These are phyloP conservation scores for Ophiosphaerella narmari DNA, from an alignment of 2,329 filamentous ascomycete species.

Conservation along the genomic window DNA sequence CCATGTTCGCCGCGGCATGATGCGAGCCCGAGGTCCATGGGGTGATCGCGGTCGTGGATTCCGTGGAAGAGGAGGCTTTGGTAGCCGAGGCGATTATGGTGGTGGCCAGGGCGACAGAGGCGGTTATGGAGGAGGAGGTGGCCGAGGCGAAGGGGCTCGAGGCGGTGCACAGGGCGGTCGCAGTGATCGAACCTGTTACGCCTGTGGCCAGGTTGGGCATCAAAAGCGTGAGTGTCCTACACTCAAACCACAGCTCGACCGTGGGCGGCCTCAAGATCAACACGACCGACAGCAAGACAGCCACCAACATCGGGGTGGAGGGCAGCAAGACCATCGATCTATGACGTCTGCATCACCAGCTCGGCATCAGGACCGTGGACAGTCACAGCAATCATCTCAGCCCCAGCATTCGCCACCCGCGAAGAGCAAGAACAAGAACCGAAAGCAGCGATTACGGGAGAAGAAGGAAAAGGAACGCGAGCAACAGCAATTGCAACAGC, in stretches of 20 bases:
- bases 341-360: conserved; percentile 33
- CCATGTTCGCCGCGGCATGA: conserved; percentile 42
- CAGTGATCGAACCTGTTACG: conserved; percentile 6
- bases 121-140: conserved; percentile 21
- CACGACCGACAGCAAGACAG: conserved; percentile 24
- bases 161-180: conserved; percentile 6
- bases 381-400: conserved; percentile 21
- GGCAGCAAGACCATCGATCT: conserved; percentile 32
- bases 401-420: conserved; percentile 19
- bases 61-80: conserved; percentile 37
- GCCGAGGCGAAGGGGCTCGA: conserved; percentile 18
- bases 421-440: conserved; percentile 36
- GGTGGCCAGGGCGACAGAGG: conserved; percentile 34
- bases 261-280: conserved; percentile 27
- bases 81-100: conserved; percentile 28
- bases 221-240: conserved; percentile 21
- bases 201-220: conserved; percentile 11
- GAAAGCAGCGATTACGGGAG: conserved; percentile 34
- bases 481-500: conserved; percentile 12
- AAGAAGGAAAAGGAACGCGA: conserved; percentile 32
- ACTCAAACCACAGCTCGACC: conserved; percentile 30
- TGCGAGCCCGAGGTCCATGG: conserved; percentile 39
- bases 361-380: conserved; percentile 24
- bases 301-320: conserved; percentile 18
- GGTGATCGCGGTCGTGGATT: conserved; percentile 45